These are phyloP conservation scores for Petunia secreta DNA, from an alignment of 257 asterid genomes.

Conservation along the genomic window DNA sequence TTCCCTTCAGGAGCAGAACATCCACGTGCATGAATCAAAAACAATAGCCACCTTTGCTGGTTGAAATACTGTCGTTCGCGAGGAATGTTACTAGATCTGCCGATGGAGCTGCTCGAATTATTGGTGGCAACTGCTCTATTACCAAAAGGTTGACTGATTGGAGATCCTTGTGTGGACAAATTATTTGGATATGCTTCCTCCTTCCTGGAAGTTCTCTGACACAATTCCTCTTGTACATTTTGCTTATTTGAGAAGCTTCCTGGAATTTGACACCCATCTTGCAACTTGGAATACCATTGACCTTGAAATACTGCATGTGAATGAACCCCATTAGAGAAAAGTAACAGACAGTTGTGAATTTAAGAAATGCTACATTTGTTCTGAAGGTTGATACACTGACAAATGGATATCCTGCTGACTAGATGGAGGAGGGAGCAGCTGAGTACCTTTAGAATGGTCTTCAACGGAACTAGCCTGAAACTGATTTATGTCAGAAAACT, in stretches of 20 bases:
- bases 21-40: constrained; percentile 85
- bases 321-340: constrained; percentile 56
- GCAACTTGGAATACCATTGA: constrained; percentile 67
- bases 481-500: constrained; percentile 59
- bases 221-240: constrained; percentile 54
- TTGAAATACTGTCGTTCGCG: constrained; percentile 65
- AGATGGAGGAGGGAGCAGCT: constrained; percentile 45
- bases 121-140: constrained; percentile 53
- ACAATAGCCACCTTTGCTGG: constrained; percentile 85
- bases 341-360: constrained; percentile 58
- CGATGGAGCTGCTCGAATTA: constrained; percentile 39
- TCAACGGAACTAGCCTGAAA: constrained; percentile 55
- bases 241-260: constrained; percentile 50
- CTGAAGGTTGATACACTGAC: constrained; percentile 53
- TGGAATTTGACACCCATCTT: constrained; percentile 54
- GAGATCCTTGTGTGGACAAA: constrained; percentile 66
- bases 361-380: constrained; percentile 58
- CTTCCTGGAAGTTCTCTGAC: constrained; percentile 56
- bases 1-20: constrained; percentile 86
- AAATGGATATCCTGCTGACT: constrained; percentile 49
- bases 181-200: constrained; percentile 72
- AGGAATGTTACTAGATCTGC: constrained; percentile 47
- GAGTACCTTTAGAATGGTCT: constrained; percentile 61
- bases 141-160: constrained; percentile 51
- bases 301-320: constrained; percentile 52